A percentile compares a stretch with the other conserved stretches of the same genome.
Evolutionary conservation across 2,329 filamentous ascomycete species (phyloP).

Genomic region (Pyrenophora tritici-repentis): DNA sequence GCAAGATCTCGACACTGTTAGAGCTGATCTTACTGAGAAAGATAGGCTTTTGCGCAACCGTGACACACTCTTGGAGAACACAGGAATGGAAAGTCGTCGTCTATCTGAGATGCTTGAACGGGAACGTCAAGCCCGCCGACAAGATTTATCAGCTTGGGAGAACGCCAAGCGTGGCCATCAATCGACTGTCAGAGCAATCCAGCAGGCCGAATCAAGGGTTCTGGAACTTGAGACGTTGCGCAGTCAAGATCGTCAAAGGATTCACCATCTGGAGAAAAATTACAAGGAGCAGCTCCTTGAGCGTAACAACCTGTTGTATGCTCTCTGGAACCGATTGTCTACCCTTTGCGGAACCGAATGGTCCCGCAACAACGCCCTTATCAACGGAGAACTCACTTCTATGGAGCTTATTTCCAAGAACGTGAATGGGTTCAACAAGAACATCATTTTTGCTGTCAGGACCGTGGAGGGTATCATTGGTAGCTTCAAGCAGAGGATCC

Average conservation of each 20-base stretch:
- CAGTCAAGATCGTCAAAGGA: constrained; percentile 75
- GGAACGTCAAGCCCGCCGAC: constrained; percentile 81
- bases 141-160: constrained; percentile 86
- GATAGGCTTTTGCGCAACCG: constrained; percentile 88
- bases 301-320: constrained; percentile 83
- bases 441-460: constrained; percentile 84
- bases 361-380: constrained; percentile 84
- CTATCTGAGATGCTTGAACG: constrained; percentile 88
- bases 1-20: constrained; percentile 78
- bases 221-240: constrained; percentile 83
- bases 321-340: constrained; percentile 88
- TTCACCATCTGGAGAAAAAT: constrained; percentile 74
- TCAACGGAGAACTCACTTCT: constrained; percentile 84
- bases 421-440: constrained; percentile 86
- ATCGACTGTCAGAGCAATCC: constrained; percentile 82
- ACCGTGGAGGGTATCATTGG: constrained; percentile 80
- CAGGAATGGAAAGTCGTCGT: constrained; percentile 83
- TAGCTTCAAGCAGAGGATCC: constrained; percentile 79
- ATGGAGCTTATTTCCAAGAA: constrained; percentile 85
- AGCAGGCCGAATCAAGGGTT: constrained; percentile 82
- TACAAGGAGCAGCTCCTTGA: constrained; percentile 88
- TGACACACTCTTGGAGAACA: constrained; percentile 84
- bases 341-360: constrained; percentile 88
- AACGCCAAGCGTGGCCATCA: constrained; percentile 85
- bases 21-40: constrained; percentile 82